Percentiles rank a stretch among this genome's conserved stretches.
Evolutionary conservation across 805 yeast genomes (phyloP).

Genomic region (Monosporozyma solicola): DNA sequence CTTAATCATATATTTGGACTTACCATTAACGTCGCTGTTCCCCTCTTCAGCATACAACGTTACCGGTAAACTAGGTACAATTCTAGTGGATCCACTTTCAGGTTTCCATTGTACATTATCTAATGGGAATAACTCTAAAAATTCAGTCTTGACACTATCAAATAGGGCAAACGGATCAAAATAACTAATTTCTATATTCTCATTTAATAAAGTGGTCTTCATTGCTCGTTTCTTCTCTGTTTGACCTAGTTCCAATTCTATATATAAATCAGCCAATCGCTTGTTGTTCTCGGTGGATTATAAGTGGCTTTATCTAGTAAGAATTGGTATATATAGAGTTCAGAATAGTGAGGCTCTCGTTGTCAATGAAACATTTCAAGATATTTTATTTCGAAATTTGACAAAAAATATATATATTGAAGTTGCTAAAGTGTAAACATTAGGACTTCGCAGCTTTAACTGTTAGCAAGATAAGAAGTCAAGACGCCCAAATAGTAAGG

Average conservation of each 20-base stretch:
- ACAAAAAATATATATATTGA: not conserved
- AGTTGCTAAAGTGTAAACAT: not conserved
- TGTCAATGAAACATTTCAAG: not conserved
- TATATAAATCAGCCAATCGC: not conserved
- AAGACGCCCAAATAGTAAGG: not conserved
- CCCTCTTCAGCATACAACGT: constrained; percentile 14
- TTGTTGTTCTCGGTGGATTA: not conserved
- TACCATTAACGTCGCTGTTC: not conserved
- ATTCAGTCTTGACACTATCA: constrained; percentile 23
- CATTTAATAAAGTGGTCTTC: not conserved
- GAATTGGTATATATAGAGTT: not conserved
- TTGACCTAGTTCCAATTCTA: not conserved
- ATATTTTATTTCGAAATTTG: not conserved
- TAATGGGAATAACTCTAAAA: constrained; percentile 22
- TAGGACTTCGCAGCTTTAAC: not conserved
- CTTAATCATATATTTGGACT: not conserved
- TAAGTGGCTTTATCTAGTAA: not conserved
- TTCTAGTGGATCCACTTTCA: constrained; percentile 17
- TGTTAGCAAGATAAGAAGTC: not conserved
- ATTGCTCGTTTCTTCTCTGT: not conserved
- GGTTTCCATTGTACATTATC: constrained; percentile 29
- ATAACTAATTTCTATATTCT: constrained; percentile 20
- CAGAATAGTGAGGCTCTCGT: not conserved
- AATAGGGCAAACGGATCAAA: constrained; percentile 31
- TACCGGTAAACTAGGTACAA: constrained; percentile 19